Evolutionary conservation across 345 rosid genomes (phyloP).

Genomic region (Boechera stricta): DNA sequence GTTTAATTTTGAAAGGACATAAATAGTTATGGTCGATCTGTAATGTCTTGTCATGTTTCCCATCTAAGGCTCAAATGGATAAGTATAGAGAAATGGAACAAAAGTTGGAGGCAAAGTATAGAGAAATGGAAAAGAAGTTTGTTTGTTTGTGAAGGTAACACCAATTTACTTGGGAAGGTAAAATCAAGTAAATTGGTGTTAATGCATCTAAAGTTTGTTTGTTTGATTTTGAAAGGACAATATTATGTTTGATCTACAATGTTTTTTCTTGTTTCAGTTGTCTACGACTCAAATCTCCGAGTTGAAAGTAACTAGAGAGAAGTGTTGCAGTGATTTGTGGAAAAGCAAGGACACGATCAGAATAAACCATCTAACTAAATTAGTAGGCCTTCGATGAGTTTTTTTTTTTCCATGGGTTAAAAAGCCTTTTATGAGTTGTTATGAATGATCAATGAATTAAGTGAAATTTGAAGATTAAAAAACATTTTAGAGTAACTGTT

Average conservation of each 20-base stretch:
- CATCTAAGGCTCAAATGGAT: background rate
- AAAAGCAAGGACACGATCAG: background rate
- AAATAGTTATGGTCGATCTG: background rate
- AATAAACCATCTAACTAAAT: background rate
- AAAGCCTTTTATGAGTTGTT: background rate
- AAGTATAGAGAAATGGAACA: background rate
- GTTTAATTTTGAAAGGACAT: background rate
- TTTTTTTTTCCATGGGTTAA: background rate
- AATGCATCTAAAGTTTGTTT: background rate
- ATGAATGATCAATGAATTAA: background rate
- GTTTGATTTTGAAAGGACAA: background rate
- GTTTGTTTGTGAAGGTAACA: no score
- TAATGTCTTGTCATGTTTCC: slow-evolving; percentile 14
- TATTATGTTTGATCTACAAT: background rate
- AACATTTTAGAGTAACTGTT: no score
- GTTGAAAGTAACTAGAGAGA: slow-evolving; percentile 13
- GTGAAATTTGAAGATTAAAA: no score
- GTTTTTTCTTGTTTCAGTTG: slow-evolving; percentile 1
- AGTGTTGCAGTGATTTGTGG: background rate
- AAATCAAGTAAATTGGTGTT: background rate
- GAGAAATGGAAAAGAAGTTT: background rate
- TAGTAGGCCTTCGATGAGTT: no score
- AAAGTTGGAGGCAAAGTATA: background rate
- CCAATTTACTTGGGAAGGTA: background rate
- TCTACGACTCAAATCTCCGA: background rate